A percentile compares a stretch with the other conserved stretches of the same genome.
Conservation (phyloP, 371 early-diverging fungal genomes). For the Syncephalis plumigaleata region DNA sequence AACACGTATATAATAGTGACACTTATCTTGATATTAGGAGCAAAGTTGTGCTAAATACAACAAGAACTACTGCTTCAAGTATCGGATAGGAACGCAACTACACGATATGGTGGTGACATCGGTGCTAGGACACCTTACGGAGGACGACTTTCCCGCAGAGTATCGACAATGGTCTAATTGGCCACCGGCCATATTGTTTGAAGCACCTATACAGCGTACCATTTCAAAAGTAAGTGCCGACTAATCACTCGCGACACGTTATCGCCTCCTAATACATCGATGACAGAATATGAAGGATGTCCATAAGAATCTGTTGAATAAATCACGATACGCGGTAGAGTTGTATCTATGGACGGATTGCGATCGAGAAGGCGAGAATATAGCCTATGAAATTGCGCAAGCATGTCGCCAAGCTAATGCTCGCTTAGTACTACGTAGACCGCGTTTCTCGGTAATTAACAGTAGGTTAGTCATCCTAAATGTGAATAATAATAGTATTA, state of each 20-base stretch:
- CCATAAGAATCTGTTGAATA: slow-evolving; percentile 37
- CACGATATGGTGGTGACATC: slow-evolving; percentile 58
- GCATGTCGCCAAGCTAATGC: slow-evolving; percentile 47
- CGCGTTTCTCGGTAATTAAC: slow-evolving; percentile 69
- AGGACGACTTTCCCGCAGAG: slow-evolving; percentile 38
- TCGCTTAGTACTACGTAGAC: slow-evolving; percentile 46
- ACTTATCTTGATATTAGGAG: slow-evolving; percentile 13
- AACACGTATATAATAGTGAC: background rate
- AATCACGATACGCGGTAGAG: slow-evolving; percentile 37
- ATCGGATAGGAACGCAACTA: background rate
- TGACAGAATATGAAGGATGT: slow-evolving; percentile 18
- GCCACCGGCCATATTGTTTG: slow-evolving; percentile 42
- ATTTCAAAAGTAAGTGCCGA: slow-evolving; percentile 13
- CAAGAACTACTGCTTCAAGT: slow-evolving; percentile 57
- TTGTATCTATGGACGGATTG: slow-evolving; percentile 99
- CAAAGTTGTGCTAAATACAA: slow-evolving; percentile 39
- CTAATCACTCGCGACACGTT: background rate
- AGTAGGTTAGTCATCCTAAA: slow-evolving; percentile 18
- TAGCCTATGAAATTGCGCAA: slow-evolving; percentile 74
- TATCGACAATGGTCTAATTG: slow-evolving; percentile 38
- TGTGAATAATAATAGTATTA: too few relatives aligned
- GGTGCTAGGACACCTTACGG: slow-evolving; percentile 63
- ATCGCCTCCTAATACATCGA: too few relatives aligned
- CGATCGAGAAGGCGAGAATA: slow-evolving; percentile 98
- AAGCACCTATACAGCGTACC: slow-evolving; percentile 25